Evolutionary conservation across 2,329 filamentous ascomycete species (phyloP).

Genomic region (Orbilia javanica): DNA sequence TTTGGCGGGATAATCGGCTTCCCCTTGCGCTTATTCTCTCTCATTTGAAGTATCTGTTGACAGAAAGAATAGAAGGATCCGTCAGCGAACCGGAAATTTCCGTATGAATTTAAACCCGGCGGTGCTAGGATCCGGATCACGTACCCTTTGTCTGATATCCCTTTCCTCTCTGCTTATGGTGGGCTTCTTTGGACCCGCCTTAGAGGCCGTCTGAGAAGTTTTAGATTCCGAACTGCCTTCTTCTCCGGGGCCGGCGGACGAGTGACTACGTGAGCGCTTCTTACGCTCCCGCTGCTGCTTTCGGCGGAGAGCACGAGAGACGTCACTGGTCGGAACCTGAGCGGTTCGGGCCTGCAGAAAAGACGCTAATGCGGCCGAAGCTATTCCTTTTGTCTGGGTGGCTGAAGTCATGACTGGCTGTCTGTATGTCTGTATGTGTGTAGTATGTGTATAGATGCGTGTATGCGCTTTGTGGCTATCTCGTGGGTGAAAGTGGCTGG

Average conservation of each 20-base stretch:
- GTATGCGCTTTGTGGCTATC: constrained; percentile 2
- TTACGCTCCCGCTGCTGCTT: constrained; percentile 51
- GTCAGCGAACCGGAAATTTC: constrained; percentile 34
- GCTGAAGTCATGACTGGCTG: constrained; percentile 34
- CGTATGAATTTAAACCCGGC: constrained; percentile 37
- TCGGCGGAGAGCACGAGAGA: constrained; percentile 50
- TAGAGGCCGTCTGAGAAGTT: not conserved
- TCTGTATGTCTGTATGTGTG: not conserved
- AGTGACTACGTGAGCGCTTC: constrained; percentile 28
- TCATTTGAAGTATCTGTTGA: constrained; percentile 45
- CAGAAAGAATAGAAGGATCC: constrained; percentile 6
- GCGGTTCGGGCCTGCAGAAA: constrained; percentile 43
- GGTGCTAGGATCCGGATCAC: constrained; percentile 14
- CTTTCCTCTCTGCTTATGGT: constrained; percentile 50
- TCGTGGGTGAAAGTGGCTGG: not conserved
- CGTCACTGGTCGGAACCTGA: constrained; percentile 40
- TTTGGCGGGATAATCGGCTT: constrained; percentile 45
- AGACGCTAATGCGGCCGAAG: constrained; percentile 37
- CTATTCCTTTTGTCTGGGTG: constrained; percentile 42
- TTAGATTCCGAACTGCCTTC: constrained; percentile 2
- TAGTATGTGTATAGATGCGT: not conserved
- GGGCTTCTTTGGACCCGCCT: constrained; percentile 25
- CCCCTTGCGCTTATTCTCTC: constrained; percentile 54
- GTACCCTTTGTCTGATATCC: constrained; percentile 49
- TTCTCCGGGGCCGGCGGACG: constrained; percentile 14